phyloP scores from a whole-genome alignment of 139 green algal species.

The Haematococcus lacustris region DNA sequence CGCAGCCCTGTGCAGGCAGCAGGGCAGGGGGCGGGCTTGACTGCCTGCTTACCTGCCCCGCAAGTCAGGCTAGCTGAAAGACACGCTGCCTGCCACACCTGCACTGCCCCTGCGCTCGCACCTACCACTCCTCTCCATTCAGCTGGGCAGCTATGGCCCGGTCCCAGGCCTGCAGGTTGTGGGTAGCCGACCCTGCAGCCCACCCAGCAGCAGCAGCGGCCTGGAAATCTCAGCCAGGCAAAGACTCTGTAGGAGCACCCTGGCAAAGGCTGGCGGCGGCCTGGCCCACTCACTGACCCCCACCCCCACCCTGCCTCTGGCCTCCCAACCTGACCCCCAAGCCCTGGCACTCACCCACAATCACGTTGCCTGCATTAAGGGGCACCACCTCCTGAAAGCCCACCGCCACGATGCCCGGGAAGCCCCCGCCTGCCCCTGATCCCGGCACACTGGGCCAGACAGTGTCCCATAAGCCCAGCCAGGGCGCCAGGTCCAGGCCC shows the following conservation, averaged over 20 bases:
- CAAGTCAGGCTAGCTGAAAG: background rate
- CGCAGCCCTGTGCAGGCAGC: background rate
- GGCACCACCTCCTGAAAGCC: conserved; percentile 83
- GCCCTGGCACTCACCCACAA: conserved; percentile 29
- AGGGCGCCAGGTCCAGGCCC: conserved; percentile 34
- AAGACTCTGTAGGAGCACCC: background rate
- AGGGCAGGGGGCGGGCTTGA: background rate
- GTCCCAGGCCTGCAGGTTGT: conserved; percentile 47
- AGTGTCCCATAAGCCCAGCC: conserved; percentile 23
- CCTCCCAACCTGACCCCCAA: background rate
- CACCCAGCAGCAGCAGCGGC: background rate
- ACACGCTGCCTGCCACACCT: background rate
- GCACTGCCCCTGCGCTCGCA: background rate
- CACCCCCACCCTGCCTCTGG: conserved; percentile 7
- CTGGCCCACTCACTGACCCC: background rate
- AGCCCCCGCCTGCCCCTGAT: background rate
- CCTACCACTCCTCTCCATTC: conserved; percentile 46
- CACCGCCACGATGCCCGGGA: conserved; percentile 54
- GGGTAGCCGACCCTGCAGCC: conserved; percentile 16
- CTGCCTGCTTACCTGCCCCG: background rate
- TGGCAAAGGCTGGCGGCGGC: too few relatives aligned
- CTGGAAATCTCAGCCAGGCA: background rate
- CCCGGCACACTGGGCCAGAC: background rate
- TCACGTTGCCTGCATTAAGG: conserved; percentile 64
- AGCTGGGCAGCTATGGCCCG: conserved; percentile 37